Conservation (phyloP, 768 basidiomycete species). For the Flagelloscypha sp. region DNA sequence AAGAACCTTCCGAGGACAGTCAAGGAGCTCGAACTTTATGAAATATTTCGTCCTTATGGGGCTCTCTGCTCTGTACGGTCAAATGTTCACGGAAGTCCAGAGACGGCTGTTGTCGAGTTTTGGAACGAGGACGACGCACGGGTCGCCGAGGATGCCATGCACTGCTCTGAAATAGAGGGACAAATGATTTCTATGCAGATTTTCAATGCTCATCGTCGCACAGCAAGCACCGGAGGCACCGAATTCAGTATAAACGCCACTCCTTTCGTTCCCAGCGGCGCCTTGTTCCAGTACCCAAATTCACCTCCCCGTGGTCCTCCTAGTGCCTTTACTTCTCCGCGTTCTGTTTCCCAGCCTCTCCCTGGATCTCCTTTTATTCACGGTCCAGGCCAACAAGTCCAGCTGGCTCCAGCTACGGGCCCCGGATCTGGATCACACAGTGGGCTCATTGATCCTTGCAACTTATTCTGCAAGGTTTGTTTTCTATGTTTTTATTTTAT, state of each 20-base stretch:
- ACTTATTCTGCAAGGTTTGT: conserved; percentile 78
- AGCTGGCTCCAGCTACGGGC: conserved; percentile 64
- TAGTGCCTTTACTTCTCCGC: conserved; percentile 32
- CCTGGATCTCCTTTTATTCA: conserved; percentile 57
- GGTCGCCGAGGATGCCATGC: conserved; percentile 71
- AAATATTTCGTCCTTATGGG: conserved; percentile 78
- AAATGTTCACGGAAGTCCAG: conserved; percentile 67
- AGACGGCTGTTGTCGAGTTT: conserved; percentile 75
- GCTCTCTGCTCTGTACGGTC: conserved; percentile 72
- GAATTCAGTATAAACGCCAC: conserved; percentile 73
- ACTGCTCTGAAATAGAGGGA: conserved; percentile 76
- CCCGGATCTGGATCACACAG: conserved; percentile 80
- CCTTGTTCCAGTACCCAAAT: conserved; percentile 60
- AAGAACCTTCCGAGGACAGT: conserved; percentile 71
- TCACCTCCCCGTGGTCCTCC: conserved; percentile 59
- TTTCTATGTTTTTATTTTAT: conserved; percentile 1
- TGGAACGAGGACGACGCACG: conserved; percentile 84
- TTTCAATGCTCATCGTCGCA: conserved; percentile 61
- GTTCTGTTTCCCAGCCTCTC: conserved; percentile 32
- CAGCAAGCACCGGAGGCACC: conserved; percentile 38
- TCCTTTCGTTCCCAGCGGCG: conserved; percentile 64
- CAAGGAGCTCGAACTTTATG: conserved; percentile 70
- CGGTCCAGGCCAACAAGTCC: conserved; percentile 87
- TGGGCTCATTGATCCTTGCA: conserved; percentile 85
- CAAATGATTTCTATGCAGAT: conserved; percentile 79